Conservation (phyloP, 1,284 basidiomycete species). For the Anthracocystis panici-leucophaei region DNA sequence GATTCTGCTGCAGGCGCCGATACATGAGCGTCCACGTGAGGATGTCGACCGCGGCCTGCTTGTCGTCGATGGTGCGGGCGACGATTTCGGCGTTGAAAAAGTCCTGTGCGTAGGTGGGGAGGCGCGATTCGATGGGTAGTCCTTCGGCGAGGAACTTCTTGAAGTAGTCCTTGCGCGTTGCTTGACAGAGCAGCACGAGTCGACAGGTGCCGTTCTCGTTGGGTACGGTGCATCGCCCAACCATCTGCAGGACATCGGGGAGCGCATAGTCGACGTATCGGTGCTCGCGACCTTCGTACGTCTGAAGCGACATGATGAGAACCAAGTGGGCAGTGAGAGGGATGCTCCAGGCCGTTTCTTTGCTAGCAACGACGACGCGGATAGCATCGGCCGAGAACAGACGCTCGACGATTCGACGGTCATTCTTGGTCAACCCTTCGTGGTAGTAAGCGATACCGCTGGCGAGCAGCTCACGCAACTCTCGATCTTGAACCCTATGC, state of each 20-base stretch:
- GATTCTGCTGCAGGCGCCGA: slow-evolving; percentile 91
- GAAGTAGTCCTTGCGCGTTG: slow-evolving; percentile 94
- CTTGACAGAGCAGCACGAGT: slow-evolving; percentile 95
- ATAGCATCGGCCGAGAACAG: slow-evolving; percentile 94
- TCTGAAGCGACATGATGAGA: slow-evolving; percentile 97
- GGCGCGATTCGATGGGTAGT: slow-evolving; percentile 89
- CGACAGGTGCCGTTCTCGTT: slow-evolving; percentile 78
- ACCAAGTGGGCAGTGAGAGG: slow-evolving; percentile 96
- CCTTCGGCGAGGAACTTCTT: slow-evolving; percentile 98
- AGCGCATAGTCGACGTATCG: slow-evolving; percentile 98
- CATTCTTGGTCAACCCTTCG: slow-evolving; percentile 89
- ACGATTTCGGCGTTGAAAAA: slow-evolving; percentile 99
- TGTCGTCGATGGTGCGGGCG: slow-evolving; percentile 90
- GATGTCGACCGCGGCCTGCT: slow-evolving; percentile 75
- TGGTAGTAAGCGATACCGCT: slow-evolving; percentile 96
- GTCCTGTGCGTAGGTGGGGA: slow-evolving; percentile 78
- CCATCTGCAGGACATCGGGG: slow-evolving; percentile 98
- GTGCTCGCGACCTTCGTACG: slow-evolving; percentile 76
- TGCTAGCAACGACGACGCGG: slow-evolving; percentile 91
- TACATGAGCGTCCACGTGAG: slow-evolving; percentile 97
- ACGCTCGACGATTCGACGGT: slow-evolving; percentile 93
- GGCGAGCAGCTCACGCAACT: slow-evolving; percentile 83
- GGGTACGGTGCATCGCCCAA: slow-evolving; percentile 89
- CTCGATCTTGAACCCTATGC: slow-evolving; percentile 83
- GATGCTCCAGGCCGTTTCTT: slow-evolving; percentile 95